Evolutionary conservation across 1,284 basidiomycete genomes (phyloP), one percentile per base, ranked within the genome.

Genomic region (Athelia psychrophila): DNA sequence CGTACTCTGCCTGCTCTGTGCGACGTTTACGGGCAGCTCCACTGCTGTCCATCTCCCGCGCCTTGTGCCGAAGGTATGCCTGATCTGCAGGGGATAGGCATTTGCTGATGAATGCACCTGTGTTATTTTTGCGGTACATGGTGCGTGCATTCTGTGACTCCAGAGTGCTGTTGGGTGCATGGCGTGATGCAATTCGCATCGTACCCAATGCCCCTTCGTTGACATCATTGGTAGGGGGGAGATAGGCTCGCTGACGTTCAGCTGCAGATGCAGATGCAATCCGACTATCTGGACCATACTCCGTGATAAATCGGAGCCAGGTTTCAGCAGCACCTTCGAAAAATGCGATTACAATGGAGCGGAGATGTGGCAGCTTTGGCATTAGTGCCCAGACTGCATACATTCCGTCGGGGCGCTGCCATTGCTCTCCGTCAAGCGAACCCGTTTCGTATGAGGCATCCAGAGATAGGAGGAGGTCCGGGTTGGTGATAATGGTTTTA

Each of bases 321-420:
- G 56, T 60, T 16, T 57, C 53, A 15, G 57, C 50, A 2, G 63
- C 58, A n/a, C 63, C 63, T 40, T 57, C 30, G 15, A 54, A 54
- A 25, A 61, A 56, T 10, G 36, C 48, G 8, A 56, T 44, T 2
- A 56, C 22, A 9, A 51, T 33, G 3, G 19, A 25, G 3, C 47
- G 40, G 9, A 62, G 51, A 42, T 61, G 52, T 8, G 58, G 58
- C 2, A 60, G 27, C 9, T 12, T 19, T 15, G 54, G 38, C 6
- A 25, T 20, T 3, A 57, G n/a, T 10, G 44, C 33, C 8, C 50
- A 55, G 0, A 58, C 57, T 2, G 54, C 57, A 47, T 57, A 56
- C 25, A 64, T 40, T 2, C 55, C 62, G 1, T 62, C 62, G 0
- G 63, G 63, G 2, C 51, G 49, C 10, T 62, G 58, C 66, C 65